Evolutionary conservation across 2,329 filamentous ascomycete genomes (phyloP).

Genomic region (Colletotrichum lupini): DNA sequence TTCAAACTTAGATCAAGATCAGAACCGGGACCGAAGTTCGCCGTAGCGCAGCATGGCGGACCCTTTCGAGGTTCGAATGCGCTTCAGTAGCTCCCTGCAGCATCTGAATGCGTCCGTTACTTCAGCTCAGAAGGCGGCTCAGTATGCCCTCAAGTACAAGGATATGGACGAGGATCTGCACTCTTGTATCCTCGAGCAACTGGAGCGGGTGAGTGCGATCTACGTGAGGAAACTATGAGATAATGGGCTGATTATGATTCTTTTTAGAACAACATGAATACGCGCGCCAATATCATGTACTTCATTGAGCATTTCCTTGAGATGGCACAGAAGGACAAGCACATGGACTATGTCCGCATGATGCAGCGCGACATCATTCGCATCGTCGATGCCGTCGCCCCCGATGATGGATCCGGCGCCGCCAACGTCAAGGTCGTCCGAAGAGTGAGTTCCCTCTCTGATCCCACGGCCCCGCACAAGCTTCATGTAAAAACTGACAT

Average conservation of each 20-base stretch:
- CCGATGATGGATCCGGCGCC: conserved; percentile 85
- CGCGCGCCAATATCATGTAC: conserved; percentile 98
- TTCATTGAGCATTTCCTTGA: conserved; percentile 97
- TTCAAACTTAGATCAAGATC: neutral
- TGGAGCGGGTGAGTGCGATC: conserved; percentile 74
- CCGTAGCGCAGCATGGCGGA: conserved; percentile 65
- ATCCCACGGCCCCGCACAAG: neutral
- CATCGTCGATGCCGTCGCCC: conserved; percentile 92
- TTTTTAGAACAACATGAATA: conserved; percentile 90
- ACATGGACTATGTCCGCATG: conserved; percentile 89
- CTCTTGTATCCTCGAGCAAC: conserved; percentile 95
- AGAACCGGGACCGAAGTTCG: neutral
- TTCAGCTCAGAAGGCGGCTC: conserved; percentile 90
- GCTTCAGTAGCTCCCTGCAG: conserved; percentile 90
- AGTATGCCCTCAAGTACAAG: conserved; percentile 92
- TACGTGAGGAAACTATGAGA: neutral
- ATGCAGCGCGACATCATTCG: conserved; percentile 92
- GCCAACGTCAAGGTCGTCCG: conserved; percentile 95
- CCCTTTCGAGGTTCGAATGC: conserved; percentile 98
- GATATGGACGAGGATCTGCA: conserved; percentile 98
- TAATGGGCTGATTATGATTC: conserved; percentile 19
- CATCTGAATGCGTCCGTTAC: conserved; percentile 91
- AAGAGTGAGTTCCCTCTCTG: conserved; percentile 65
- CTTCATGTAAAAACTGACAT: conserved; percentile 15
- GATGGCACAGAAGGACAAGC: conserved; percentile 79